Conservation (phyloP, 1,284 basidiomycete genomes). For the Leccinum griseonigrum region DNA sequence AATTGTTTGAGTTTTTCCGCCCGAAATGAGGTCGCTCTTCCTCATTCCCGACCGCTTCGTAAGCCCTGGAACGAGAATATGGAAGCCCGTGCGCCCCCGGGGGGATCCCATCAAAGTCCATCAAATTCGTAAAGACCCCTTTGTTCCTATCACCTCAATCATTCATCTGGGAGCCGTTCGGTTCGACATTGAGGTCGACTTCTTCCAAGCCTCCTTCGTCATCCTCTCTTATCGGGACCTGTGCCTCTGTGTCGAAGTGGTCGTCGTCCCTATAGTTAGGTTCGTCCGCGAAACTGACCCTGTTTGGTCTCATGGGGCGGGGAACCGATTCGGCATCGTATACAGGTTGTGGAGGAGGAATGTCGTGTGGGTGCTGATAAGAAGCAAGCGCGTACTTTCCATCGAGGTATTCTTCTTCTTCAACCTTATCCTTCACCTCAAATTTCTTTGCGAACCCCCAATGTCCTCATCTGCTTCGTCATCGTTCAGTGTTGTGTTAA, state of each 20-base stretch:
- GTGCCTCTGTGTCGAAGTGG: conserved; percentile 28
- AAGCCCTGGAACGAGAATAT: conserved; percentile 27
- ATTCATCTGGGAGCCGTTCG: conserved; percentile 15
- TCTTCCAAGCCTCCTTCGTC: conserved; percentile 6
- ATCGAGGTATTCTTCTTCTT: conserved; percentile 16
- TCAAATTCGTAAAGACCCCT: conserved; percentile 44
- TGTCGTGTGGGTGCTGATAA: conserved; percentile 39
- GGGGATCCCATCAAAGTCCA: conserved; percentile 48
- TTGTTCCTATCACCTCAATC: conserved; percentile 29
- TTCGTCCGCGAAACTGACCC: conserved; percentile 24
- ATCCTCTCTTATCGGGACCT: conserved; percentile 7
- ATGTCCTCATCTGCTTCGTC: conserved; percentile 19
- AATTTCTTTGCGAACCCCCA: conserved; percentile 22
- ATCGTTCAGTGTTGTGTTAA: conserved; percentile 30
- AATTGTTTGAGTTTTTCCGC: conserved; percentile 22
- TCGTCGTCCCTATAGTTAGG: conserved; percentile 13
- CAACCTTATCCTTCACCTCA: conserved; percentile 14
- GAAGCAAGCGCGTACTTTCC: conserved; percentile 49
- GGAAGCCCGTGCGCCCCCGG: conserved; percentile 27
- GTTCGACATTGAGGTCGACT: conserved; percentile 10
- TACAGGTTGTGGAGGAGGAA: conserved; percentile 40
- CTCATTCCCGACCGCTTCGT: conserved; percentile 15
- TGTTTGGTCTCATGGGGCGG: conserved; percentile 16
- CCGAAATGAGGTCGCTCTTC: conserved; percentile 5
- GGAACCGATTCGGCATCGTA: conserved; percentile 32